Evolutionary conservation across 768 basidiomycete genomes (phyloP).

Genomic region (Trametes villosa): DNA sequence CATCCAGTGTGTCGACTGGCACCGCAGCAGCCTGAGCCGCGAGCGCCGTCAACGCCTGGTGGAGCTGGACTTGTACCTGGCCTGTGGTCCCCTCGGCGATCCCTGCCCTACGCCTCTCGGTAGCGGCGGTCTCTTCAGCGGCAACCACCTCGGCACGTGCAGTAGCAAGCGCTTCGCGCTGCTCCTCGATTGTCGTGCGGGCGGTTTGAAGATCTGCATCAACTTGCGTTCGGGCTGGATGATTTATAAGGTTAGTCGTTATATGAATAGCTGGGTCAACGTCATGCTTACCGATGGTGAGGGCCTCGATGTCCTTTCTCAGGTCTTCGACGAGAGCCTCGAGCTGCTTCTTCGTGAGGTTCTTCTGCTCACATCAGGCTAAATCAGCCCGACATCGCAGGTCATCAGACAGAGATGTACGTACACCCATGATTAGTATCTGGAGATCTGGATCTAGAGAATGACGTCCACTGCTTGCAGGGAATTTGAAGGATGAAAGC

Average conservation of each 20-base stretch:
- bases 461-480: neutral
- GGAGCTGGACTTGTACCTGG: no score
- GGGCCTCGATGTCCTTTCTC: neutral
- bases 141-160: neutral
- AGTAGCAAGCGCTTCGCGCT: neutral
- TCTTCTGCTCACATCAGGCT: neutral
- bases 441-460: neutral
- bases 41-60: no score
- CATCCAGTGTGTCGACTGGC: no score
- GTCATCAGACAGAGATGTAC: neutral
- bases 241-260: neutral
- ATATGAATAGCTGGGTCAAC: neutral
- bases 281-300: neutral
- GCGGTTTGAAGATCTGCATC: neutral
- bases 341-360: constrained; percentile 4
- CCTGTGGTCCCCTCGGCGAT: no score
- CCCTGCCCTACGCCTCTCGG: no score
- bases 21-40: no score
- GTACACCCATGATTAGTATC: neutral
- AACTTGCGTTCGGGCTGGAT: neutral
- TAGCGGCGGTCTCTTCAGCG: no score
- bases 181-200: neutral
- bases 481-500: neutral
- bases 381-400: neutral
- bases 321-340: neutral